A percentile compares a stretch with the other conserved stretches of the same genome.
phyloP scores from a whole-genome alignment of 1,139 yeast species.

The Saccharomyces pastorianus region DNA sequence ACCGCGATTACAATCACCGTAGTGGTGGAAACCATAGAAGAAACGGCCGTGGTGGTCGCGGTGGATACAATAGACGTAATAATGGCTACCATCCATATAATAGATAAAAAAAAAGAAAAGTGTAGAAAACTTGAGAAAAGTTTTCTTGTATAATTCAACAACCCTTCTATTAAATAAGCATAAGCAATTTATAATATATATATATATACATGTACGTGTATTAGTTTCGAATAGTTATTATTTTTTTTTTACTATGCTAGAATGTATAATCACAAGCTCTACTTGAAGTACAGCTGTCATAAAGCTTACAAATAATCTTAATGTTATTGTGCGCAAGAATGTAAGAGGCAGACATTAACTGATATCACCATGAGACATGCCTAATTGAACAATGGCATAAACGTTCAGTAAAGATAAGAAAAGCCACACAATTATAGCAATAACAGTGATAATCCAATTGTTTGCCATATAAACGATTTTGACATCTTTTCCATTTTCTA shows the following conservation, averaged over 20 bases:
- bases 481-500: slow-evolving; percentile 12
- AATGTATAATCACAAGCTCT: background rate
- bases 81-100: slow-evolving; percentile 26
- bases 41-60: slow-evolving; percentile 14
- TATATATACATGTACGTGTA: background rate
- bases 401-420: slow-evolving; percentile 57
- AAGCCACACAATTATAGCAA: slow-evolving; percentile 51
- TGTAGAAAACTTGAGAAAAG: background rate
- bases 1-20: background rate
- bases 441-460: slow-evolving; percentile 46
- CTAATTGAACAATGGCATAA: slow-evolving; percentile 54
- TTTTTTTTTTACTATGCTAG: background rate
- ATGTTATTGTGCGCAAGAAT: too few species aligned
- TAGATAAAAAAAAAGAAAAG: slow-evolving; percentile 11
- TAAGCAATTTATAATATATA: background rate
- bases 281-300: background rate
- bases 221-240: background rate
- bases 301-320: background rate
- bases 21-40: background rate
- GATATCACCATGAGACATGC: slow-evolving; percentile 25
- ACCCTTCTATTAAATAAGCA: background rate
- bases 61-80: slow-evolving; percentile 16
- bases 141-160: background rate
- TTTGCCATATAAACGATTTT: slow-evolving; percentile 48
- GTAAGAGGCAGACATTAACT: slow-evolving; percentile 2